A percentile compares a stretch with the other conserved stretches of the same genome.
Evolutionary conservation across 1,284 basidiomycete genomes (phyloP).

Genomic region (Omphalotus olearius): DNA sequence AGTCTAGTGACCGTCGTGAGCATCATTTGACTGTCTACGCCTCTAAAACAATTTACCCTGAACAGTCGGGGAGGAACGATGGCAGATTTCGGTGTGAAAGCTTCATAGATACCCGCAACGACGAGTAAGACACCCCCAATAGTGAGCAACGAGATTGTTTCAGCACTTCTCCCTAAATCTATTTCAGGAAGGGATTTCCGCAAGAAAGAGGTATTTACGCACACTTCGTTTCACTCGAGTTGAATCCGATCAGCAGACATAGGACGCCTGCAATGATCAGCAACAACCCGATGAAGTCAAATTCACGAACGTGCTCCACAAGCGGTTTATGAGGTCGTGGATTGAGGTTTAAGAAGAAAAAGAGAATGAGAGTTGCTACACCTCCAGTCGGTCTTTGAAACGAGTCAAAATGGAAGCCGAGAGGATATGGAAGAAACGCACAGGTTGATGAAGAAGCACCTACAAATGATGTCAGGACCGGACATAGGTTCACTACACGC

Average conservation of each 20-base stretch:
- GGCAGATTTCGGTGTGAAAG: slow-evolving; percentile 67
- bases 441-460: slow-evolving; percentile 77
- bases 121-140: slow-evolving; percentile 63
- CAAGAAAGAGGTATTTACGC: slow-evolving; percentile 19
- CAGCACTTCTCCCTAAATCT: slow-evolving; percentile 29
- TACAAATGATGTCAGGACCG: slow-evolving; percentile 19
- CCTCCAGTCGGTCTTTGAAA: slow-evolving; percentile 67
- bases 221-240: slow-evolving; percentile 68
- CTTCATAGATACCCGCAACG: slow-evolving; percentile 59
- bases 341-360: slow-evolving; percentile 83
- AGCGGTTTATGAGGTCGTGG: slow-evolving; percentile 59
- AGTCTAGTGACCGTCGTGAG: slow-evolving; percentile 72
- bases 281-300: slow-evolving; percentile 74
- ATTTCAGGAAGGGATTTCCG: neutral
- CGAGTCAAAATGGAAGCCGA: neutral
- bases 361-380: slow-evolving; percentile 65
- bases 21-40: slow-evolving; percentile 37
- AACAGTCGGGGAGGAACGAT: slow-evolving; percentile 82
- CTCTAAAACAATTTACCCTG: slow-evolving; percentile 36
- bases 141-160: slow-evolving; percentile 72
- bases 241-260: slow-evolving; percentile 81
- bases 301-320: slow-evolving; percentile 56
- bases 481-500: slow-evolving; percentile 6
- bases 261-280: slow-evolving; percentile 73
- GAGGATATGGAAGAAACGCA: slow-evolving; percentile 24